phyloP scores from a whole-genome alignment of 345 rosid genomes.

The Citrus inodora region DNA sequence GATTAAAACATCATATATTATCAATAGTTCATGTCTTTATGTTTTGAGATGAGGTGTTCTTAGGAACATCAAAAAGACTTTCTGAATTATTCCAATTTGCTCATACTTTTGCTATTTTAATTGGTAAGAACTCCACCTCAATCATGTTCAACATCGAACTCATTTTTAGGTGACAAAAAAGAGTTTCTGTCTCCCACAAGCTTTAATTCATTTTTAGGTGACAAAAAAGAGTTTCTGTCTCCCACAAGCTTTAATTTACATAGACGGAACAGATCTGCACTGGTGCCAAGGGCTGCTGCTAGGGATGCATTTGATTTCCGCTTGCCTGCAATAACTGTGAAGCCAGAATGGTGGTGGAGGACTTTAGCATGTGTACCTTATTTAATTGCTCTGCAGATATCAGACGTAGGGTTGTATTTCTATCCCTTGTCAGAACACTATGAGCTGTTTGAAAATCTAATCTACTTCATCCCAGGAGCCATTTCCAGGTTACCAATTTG shows the following conservation, averaged over 20 bases:
- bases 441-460: constrained; percentile 45
- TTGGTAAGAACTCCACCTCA: constrained; percentile 6
- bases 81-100: not conserved
- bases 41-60: not conserved
- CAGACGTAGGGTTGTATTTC: constrained; percentile 60
- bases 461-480: constrained; percentile 71
- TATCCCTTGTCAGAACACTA: constrained; percentile 62
- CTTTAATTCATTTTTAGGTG: not conserved
- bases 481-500: constrained; percentile 62
- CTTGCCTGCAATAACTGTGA: constrained; percentile 42
- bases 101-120: not conserved
- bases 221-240: not conserved
- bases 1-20: not conserved
- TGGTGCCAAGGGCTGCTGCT: constrained; percentile 26
- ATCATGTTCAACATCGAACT: constrained; percentile 1
- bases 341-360: constrained; percentile 90
- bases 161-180: not conserved
- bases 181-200: not conserved
- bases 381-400: constrained; percentile 69
- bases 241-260: not conserved
- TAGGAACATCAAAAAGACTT: not conserved
- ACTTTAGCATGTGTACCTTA: constrained; percentile 72
- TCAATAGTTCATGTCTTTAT: not conserved
- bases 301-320: constrained; percentile 43
- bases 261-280: not conserved